These are phyloP conservation scores for Fusarium brachygibbosum DNA, from an alignment of 2,329 filamentous ascomycete species.

Conservation along the genomic window DNA sequence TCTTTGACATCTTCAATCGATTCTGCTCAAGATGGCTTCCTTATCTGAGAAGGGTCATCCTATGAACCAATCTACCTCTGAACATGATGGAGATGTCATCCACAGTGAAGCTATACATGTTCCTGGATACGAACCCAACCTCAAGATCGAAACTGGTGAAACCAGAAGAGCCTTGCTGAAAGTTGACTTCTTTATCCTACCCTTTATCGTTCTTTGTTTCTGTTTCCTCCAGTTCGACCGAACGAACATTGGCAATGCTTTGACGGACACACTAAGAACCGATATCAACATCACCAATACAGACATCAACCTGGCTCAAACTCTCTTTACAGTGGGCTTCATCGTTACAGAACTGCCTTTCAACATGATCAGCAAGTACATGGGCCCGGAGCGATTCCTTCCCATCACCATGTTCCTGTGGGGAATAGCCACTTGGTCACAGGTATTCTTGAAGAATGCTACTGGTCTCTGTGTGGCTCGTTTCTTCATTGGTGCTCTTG, in stretches of 20 bases:
- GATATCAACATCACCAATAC: slow-evolving; percentile 64
- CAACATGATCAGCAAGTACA: slow-evolving; percentile 49
- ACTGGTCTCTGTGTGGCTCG: slow-evolving; percentile 46
- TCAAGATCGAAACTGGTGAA: slow-evolving; percentile 30
- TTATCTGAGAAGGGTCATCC: slow-evolving; percentile 25
- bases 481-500: slow-evolving; percentile 50
- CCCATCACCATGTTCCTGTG: slow-evolving; percentile 51
- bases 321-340: slow-evolving; percentile 64
- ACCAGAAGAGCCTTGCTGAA: slow-evolving; percentile 39
- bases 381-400: slow-evolving; percentile 49
- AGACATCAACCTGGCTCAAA: slow-evolving; percentile 66
- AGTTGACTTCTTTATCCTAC: slow-evolving; percentile 49
- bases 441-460: slow-evolving; percentile 48
- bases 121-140: slow-evolving; percentile 45
- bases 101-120: slow-evolving; percentile 37
- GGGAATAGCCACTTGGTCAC: slow-evolving; percentile 50
- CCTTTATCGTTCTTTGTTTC: slow-evolving; percentile 51
- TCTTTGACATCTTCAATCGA: no score
- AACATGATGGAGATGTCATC: slow-evolving; percentile 28
- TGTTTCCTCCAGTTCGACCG: slow-evolving; percentile 54
- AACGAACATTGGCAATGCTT: slow-evolving; percentile 62
- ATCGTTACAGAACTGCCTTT: slow-evolving; percentile 58
- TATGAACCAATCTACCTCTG: not conserved
- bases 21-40: slow-evolving; percentile 19
- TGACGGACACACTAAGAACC: slow-evolving; percentile 64